Percentiles rank a stretch among this genome's conserved stretches.
These are phyloP conservation scores for Barnettozyma sp. DNA, from an alignment of 805 yeast genomes.

Conservation along the genomic window DNA sequence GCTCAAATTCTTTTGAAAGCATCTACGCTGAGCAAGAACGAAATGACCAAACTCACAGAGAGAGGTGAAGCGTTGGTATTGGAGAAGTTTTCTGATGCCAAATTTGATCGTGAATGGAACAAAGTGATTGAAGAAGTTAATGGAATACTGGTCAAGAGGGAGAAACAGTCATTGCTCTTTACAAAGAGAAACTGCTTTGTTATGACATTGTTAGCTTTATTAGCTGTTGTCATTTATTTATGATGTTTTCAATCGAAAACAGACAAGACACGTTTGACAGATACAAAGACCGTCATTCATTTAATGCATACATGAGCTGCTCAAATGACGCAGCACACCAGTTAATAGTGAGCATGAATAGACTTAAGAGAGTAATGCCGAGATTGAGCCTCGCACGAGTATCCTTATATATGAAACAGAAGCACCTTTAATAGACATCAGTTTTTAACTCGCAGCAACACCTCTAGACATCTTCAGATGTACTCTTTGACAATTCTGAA, in stretches of 20 bases:
- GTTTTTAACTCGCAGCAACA: not conserved
- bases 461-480: too few species aligned
- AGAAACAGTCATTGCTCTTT: not conserved
- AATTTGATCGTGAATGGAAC: constrained; percentile 53
- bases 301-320: not conserved
- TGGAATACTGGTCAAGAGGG: not conserved
- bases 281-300: constrained; percentile 1
- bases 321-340: too few species aligned
- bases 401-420: too few species aligned
- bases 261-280: not conserved
- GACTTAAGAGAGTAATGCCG: too few species aligned
- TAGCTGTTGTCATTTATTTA: not conserved
- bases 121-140: constrained; percentile 15
- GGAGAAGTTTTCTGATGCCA: constrained; percentile 54
- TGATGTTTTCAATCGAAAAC: not conserved
- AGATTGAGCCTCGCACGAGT: too few species aligned
- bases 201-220: not conserved
- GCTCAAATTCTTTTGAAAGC: constrained; percentile 41
- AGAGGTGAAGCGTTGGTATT: constrained; percentile 40
- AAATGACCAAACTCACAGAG: constrained; percentile 35
- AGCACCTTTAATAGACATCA: not conserved
- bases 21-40: constrained; percentile 31
- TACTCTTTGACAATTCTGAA: too few species aligned
- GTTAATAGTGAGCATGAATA: too few species aligned
- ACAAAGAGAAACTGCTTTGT: constrained; percentile 2